Percentiles rank a stretch among this genome's conserved stretches.
Evolutionary conservation across 2,329 filamentous ascomycete species (phyloP).

Genomic region (Endocalyx cinctus): DNA sequence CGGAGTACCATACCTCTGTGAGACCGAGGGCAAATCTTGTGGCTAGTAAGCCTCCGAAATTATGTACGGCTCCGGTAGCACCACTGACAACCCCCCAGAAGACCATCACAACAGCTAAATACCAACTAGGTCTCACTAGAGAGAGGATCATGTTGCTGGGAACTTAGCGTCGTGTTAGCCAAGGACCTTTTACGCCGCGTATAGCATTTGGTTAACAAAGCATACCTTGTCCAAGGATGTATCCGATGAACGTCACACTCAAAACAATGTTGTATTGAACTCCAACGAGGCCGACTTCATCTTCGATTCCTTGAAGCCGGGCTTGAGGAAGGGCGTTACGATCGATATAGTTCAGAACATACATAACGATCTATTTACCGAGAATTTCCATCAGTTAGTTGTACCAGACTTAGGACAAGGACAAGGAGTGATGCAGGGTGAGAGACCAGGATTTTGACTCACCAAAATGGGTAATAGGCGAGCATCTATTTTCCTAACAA

Average conservation of each 20-base stretch:
- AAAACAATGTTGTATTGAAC: constrained; percentile 34
- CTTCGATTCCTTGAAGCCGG: constrained; percentile 37
- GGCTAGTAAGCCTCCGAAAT: constrained; percentile 12
- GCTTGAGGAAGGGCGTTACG: constrained; percentile 30
- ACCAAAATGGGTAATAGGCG: constrained; percentile 54
- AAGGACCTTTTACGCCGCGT: too few relatives aligned
- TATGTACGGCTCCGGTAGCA: constrained; percentile 11
- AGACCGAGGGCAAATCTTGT: constrained; percentile 18
- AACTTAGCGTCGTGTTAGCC: constrained; percentile 28
- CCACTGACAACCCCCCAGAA: constrained; percentile 28
- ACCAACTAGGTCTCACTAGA: constrained; percentile 38
- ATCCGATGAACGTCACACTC: constrained; percentile 31
- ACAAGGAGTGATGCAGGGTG: too few relatives aligned
- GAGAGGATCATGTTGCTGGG: constrained; percentile 43
- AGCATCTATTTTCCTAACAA: constrained; percentile 55
- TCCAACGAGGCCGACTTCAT: constrained; percentile 35
- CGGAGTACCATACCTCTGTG: constrained; percentile 8
- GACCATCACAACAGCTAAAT: constrained; percentile 34
- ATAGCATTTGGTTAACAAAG: too few relatives aligned
- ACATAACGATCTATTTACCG: constrained; percentile 41
- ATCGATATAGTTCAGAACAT: constrained; percentile 58
- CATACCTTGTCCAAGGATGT: constrained; percentile 28
- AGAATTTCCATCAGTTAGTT: not conserved
- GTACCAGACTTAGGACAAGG: too few relatives aligned
- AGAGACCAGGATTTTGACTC: constrained; percentile 2